Evolutionary conservation across 495 filamentous ascomycete species (phyloP).

Genomic region (Penicillium parvum): DNA sequence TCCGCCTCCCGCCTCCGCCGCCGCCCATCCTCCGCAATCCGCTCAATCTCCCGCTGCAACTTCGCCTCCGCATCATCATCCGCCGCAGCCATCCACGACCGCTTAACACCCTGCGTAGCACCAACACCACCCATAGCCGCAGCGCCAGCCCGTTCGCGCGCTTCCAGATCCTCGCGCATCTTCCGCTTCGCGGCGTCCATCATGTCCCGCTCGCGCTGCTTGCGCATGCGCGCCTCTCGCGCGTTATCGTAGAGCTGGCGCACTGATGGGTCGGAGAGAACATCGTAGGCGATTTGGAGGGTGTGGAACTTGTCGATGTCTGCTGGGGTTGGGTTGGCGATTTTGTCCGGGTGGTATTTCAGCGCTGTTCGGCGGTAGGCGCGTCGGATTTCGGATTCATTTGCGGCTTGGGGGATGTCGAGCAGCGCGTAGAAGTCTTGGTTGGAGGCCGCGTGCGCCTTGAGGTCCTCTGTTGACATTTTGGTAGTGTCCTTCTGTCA

Average conservation of each 20-base stretch:
- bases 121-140: slow-evolving; percentile 17
- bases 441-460: slow-evolving; percentile 50
- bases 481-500: no score
- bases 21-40: slow-evolving; percentile 61
- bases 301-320: slow-evolving; percentile 70
- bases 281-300: slow-evolving; percentile 68
- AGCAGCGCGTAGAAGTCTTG: slow-evolving; percentile 87
- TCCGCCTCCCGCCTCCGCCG: slow-evolving; percentile 47
- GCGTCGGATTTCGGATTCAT: slow-evolving; percentile 69
- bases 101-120: slow-evolving; percentile 41
- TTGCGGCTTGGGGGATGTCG: slow-evolving; percentile 57
- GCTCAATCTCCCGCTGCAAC: slow-evolving; percentile 54
- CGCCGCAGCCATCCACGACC: slow-evolving; percentile 36
- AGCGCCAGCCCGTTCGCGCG: slow-evolving; percentile 49
- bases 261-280: slow-evolving; percentile 58
- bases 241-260: slow-evolving; percentile 67
- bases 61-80: slow-evolving; percentile 55
- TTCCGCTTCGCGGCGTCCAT: slow-evolving; percentile 62
- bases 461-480: slow-evolving; percentile 50
- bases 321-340: slow-evolving; percentile 50
- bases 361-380: slow-evolving; percentile 87
- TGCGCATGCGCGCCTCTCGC: slow-evolving; percentile 56
- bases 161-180: slow-evolving; percentile 75
- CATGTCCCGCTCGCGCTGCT: slow-evolving; percentile 58
- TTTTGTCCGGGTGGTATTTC: slow-evolving; percentile 86